Base-by-base conservation (phyloP, 805 yeast genomes). In the Ogataea trehalophila region DNA sequence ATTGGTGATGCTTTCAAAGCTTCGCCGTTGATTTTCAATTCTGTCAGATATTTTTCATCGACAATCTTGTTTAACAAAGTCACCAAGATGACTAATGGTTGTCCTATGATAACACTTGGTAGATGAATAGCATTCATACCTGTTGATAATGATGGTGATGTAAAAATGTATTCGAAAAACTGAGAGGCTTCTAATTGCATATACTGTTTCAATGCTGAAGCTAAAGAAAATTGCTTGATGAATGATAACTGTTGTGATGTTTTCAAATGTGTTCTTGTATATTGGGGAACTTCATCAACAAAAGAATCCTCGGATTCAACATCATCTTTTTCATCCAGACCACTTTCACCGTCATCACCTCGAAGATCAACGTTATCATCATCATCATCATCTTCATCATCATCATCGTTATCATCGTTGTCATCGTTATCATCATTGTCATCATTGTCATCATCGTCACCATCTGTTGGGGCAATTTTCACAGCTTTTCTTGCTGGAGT, bases 21-120 rank as follows among this genome's bases (percentile, higher is more conserved):
- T 51, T 76, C 81, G 16, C 73, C 72, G 52, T 76, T 76, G 26
- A 75, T 69, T 6, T 66, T 62, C 39, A 77, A 54, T 26, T 59
- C 65, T 5, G 72, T 63, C 41, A 58, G 52, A 54, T 73, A 73
- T 45, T 73, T 58, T 59, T 70, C 51, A 61, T 64, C 48, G 63
- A 63, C 48, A 72, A 67, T 31, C 36, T 65, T 57, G 43, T 71
- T 73, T 52, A 74, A 70, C 44, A 82, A 63, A 26, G 70, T 63
- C 4, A 75, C 74, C 20, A 69, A 57, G 4, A 80, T 60, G 5
- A 74, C 67, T 41, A 80, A 60, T 1, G 80, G 72, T 33, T 74
- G 72, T 37, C 66, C 66, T 20, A 60, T 56, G 18, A 77, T 75
- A 39, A 68, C 66, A 13, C 71, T 62, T 13, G 84, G 81, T 44